Evolutionary conservation across 2,329 filamentous ascomycete genomes (phyloP).

Genomic region (Botryotinia globosa): DNA sequence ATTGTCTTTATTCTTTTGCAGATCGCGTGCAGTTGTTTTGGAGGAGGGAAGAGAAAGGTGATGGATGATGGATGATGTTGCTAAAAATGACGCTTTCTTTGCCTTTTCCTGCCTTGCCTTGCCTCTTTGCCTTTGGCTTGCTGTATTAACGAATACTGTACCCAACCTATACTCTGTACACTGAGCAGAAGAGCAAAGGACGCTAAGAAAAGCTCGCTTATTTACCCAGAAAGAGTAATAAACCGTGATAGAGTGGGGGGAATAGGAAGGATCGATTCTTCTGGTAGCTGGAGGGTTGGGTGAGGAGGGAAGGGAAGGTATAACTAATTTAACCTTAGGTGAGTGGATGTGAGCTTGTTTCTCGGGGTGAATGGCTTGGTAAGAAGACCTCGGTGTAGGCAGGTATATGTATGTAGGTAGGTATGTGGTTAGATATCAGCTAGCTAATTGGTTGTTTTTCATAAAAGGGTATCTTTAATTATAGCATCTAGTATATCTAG

Average conservation of each 20-base stretch:
- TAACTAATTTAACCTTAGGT: too few relatives aligned
- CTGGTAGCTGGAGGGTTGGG: neutral
- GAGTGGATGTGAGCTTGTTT: neutral
- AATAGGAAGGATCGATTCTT: neutral
- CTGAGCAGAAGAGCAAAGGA: neutral
- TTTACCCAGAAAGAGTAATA: constrained; percentile 13
- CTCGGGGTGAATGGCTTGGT: neutral
- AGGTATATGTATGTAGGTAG: neutral
- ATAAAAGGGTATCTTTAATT: neutral
- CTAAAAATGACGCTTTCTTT: constrained; percentile 18
- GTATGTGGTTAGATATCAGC: too few relatives aligned
- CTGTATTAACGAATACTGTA: constrained; percentile 1
- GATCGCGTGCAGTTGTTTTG: constrained; percentile 21
- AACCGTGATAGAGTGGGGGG: neutral
- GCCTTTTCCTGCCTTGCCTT: neutral
- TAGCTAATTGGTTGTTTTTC: neutral
- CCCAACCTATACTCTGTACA: too few relatives aligned
- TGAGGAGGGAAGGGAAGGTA: neutral
- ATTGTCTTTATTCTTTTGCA: constrained; percentile 5
- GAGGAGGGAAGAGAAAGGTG: constrained; percentile 2
- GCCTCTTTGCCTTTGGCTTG: neutral
- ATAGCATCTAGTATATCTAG: neutral
- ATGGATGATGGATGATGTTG: too few relatives aligned
- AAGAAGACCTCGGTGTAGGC: neutral
- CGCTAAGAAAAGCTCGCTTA: constrained; percentile 13